Conservation (phyloP, 306 rosid genomes). For the Geum urbanum region DNA sequence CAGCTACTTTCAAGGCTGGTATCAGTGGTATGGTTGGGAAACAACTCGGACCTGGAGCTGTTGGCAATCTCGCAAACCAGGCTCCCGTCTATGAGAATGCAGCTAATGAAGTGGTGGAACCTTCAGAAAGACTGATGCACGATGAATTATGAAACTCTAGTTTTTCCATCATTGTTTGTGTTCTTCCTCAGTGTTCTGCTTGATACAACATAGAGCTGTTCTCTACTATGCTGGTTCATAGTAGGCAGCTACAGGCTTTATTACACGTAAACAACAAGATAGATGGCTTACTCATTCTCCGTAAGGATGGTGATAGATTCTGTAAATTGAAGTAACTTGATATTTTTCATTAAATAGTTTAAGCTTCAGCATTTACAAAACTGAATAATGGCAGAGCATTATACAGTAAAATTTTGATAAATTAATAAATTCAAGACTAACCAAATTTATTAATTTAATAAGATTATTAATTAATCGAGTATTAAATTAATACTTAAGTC, state of each 20-base stretch:
- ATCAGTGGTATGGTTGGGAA: constrained; percentile 58
- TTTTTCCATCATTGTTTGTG: not conserved
- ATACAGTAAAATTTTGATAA: too few species aligned
- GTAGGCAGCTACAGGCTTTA: too few species aligned
- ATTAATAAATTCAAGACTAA: too few species aligned
- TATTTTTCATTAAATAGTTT: not conserved
- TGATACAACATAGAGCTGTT: too few species aligned
- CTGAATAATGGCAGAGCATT: not conserved
- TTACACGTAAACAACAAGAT: too few species aligned
- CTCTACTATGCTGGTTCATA: too few species aligned
- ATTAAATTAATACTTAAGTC: too few species aligned
- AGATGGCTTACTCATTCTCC: too few species aligned
- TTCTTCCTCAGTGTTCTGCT: too few species aligned
- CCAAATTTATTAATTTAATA: too few species aligned
- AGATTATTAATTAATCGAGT: too few species aligned
- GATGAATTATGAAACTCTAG: constrained; percentile 61
- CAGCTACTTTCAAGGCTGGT: constrained; percentile 78
- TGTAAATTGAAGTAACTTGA: not conserved
- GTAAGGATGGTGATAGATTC: too few species aligned
- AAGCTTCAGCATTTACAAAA: not conserved
- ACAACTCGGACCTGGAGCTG: constrained; percentile 42
- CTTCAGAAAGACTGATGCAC: constrained; percentile 45
- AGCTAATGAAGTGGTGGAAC: constrained; percentile 35
- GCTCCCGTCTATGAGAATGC: constrained; percentile 37
- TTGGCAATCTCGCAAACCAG: constrained; percentile 43